Evolutionary conservation across 139 green algal genomes (phyloP), one percentile per base, ranked within the genome.

Genomic region (Chlamydomonas sp.): DNA sequence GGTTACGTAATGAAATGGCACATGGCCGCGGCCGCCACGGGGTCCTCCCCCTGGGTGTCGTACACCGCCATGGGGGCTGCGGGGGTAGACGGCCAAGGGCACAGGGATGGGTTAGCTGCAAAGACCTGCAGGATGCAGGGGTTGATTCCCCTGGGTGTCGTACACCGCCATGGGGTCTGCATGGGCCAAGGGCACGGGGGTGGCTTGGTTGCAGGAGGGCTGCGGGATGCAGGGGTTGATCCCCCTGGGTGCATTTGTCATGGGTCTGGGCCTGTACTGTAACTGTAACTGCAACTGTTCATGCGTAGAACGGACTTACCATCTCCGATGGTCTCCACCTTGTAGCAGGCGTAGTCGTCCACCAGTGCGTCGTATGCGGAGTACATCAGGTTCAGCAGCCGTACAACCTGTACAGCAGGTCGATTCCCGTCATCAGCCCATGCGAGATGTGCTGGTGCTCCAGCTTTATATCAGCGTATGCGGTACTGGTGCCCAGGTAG

Each of bases 301-400:
- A 12, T 16, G 64, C 9, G 9, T 12, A 12, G 9, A 69, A 69
- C 64, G 64, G 9, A 12, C 64, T 9, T 12, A 9, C 64, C 9
- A 16, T 85, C 80, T 2, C 80, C 80, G 59, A 85, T 85, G 58
- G 80, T 85, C 67, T 85, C 80, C 85, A 92, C 80, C 77, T 91
- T 91, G 80, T 90, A 93, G 60, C 90, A 86, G 9, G 73, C 83
- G 72, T 87, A 83, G 67, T 88, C 69, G 66, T 94, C 89, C 7
- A 84, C 73, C 9, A 94, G 84, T 3, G 16, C 16, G 72, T 94
- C 89, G 78, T 90, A 92, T 3, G 60, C 77, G 75, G 59, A 78
- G 83, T 91, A 93, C 83, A 92, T 80, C 20, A 85, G 62, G 64
- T 90, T 92, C 3, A 92, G 78, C 5, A 90, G 72, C 61, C 82